Evolutionary conservation across 495 filamentous ascomycete species (phyloP).

Genomic region (Glonium stellatum): DNA sequence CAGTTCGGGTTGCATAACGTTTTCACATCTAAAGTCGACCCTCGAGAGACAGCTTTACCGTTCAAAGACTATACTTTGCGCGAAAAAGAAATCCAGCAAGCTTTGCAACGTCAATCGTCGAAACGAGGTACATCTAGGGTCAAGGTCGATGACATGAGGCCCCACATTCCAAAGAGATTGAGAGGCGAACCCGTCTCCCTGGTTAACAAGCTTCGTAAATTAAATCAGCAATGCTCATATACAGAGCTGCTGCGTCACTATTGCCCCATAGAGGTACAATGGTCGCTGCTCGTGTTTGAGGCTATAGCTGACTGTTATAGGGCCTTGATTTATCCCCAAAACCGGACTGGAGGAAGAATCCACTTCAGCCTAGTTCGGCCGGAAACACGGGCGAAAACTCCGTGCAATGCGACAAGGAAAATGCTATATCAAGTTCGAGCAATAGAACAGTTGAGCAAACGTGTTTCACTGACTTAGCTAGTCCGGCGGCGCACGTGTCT

Average conservation of each 20-base stretch:
- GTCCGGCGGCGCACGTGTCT: conserved; percentile 62
- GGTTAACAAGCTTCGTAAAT: conserved; percentile 59
- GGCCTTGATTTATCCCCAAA: conserved; percentile 20
- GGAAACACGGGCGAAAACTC: conserved; percentile 5
- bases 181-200: conserved; percentile 54
- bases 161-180: conserved; percentile 65
- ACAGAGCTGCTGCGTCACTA: conserved; percentile 67
- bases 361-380: conserved; percentile 15
- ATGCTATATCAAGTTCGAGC: neutral
- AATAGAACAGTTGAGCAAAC: conserved; percentile 15
- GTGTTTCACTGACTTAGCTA: conserved; percentile 62
- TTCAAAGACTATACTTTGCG: conserved; percentile 78
- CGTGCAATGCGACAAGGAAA: conserved; percentile 15
- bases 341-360: conserved; percentile 24
- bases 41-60: conserved; percentile 55
- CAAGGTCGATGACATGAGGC: conserved; percentile 17
- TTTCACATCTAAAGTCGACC: conserved; percentile 64
- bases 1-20: conserved; percentile 88
- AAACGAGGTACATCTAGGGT: conserved; percentile 7
- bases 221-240: conserved; percentile 72
- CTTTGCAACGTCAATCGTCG: neutral
- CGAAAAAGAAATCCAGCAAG: conserved; percentile 68
- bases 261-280: conserved; percentile 54
- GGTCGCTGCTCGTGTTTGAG: neutral
- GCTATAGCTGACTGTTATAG: conserved; percentile 17